Conservation (phyloP, 306 rosid genomes). For the Rosa rugosa region DNA sequence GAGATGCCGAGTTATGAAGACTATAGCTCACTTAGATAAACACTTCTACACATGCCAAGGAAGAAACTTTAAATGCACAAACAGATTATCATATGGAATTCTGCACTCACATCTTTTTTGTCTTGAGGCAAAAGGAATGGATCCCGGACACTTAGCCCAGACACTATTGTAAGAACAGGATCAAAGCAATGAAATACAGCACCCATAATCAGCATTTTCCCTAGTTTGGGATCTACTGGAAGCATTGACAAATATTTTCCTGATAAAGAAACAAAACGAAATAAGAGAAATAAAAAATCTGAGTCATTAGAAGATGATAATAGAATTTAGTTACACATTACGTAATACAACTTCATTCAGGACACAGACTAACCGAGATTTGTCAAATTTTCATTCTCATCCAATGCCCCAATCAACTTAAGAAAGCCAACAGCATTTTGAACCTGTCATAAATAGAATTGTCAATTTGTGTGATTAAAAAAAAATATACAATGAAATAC, state of each 20-base stretch:
- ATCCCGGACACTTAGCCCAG: slow-evolving; percentile 96
- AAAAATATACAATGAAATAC: background rate
- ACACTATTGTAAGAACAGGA: slow-evolving; percentile 91
- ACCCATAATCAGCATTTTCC: slow-evolving; percentile 97
- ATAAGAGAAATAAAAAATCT: background rate
- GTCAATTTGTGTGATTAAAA: slow-evolving; percentile 11
- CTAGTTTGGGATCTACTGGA: slow-evolving; percentile 97
- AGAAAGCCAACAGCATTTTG: slow-evolving; percentile 94
- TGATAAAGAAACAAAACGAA: slow-evolving; percentile 33
- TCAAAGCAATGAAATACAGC: slow-evolving; percentile 94
- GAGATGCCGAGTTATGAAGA: background rate
- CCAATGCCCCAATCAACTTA: slow-evolving; percentile 89
- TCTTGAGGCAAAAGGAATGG: slow-evolving; percentile 98
- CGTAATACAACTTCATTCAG: slow-evolving; percentile 9
- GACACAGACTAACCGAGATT: slow-evolving; percentile 67
- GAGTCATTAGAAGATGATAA: background rate
- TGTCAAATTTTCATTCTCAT: slow-evolving; percentile 82
- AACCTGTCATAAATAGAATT: slow-evolving; percentile 52
- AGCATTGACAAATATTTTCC: slow-evolving; percentile 88
- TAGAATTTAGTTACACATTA: slow-evolving; percentile 4
- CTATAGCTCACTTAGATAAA: background rate
- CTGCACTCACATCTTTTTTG: slow-evolving; percentile 77
- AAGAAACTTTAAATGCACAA: slow-evolving; percentile 20
- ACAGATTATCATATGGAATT: slow-evolving; percentile 22
- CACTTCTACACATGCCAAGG: background rate